Conservation (phyloP, 495 filamentous ascomycete genomes). For the Mytilinidion resinicola region DNA sequence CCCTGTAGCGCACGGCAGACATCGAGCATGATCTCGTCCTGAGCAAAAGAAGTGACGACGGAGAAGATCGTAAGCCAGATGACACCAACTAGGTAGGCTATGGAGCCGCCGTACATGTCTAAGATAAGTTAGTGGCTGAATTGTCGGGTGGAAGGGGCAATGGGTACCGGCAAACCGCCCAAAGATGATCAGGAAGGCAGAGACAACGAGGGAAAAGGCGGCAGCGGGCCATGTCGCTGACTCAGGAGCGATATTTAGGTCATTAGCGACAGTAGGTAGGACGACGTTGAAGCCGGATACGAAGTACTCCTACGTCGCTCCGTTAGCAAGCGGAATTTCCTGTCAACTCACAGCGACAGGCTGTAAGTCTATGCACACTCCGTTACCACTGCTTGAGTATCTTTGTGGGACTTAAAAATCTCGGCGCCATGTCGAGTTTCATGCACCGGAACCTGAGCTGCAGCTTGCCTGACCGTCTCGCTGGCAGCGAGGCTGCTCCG, state of each 20-base stretch:
- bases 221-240: conserved; percentile 74
- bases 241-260: conserved; percentile 57
- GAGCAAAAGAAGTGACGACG: conserved; percentile 65
- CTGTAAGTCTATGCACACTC: not conserved
- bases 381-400: not conserved
- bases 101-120: conserved; percentile 65
- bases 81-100: conserved; percentile 60
- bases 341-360: not conserved
- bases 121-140: not conserved
- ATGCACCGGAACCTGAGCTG: too few species aligned
- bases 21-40: conserved; percentile 65
- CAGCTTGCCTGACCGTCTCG: too few species aligned
- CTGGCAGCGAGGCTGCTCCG: too few species aligned
- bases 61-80: conserved; percentile 70
- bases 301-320: conserved; percentile 56
- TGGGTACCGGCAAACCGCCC: conserved; percentile 53
- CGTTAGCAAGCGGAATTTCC: not conserved
- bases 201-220: conserved; percentile 68
- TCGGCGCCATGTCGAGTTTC: too few species aligned
- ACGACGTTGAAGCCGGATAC: conserved; percentile 83
- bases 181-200: conserved; percentile 68
- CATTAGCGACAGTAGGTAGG: conserved; percentile 57
- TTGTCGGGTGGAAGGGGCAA: not conserved
- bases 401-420: not conserved
- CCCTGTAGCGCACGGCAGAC: conserved; percentile 73